A percentile compares a stretch with the other conserved stretches of the same genome.
These are phyloP conservation scores for Parasitella parasitica DNA, from an alignment of 371 early-diverging fungal genomes.

Conservation along the genomic window DNA sequence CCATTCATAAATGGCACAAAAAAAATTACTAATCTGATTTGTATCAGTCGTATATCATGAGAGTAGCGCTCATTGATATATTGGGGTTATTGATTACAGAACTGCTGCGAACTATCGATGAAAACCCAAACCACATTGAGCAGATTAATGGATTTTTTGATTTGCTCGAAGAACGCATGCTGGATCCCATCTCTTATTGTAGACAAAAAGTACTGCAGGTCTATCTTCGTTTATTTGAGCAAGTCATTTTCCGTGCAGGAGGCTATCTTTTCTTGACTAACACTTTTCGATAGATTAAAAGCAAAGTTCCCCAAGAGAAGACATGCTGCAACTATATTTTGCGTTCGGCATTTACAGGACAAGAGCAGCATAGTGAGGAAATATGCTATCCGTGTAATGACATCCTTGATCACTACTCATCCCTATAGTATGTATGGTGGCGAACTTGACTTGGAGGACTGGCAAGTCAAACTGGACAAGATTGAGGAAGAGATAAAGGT, in stretches of 20 bases:
- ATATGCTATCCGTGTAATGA: conserved; percentile 82
- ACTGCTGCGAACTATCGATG: conserved; percentile 58
- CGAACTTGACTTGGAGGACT: conserved; percentile 65
- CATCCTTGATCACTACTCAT: conserved; percentile 78
- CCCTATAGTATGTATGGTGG: conserved; percentile 92
- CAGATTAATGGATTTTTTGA: conserved; percentile 78
- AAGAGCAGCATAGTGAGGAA: conserved; percentile 88
- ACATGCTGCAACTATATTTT: conserved; percentile 66
- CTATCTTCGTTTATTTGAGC: conserved; percentile 79
- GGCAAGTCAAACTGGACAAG: conserved; percentile 62
- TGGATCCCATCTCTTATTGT: conserved; percentile 79
- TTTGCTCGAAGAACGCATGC: conserved; percentile 87
- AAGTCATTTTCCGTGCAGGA: conserved; percentile 27
- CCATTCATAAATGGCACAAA: too few relatives aligned
- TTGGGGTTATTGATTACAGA: conserved; percentile 79
- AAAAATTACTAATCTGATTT: too few relatives aligned
- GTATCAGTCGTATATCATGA: conserved; percentile 84
- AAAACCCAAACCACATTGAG: conserved; percentile 58
- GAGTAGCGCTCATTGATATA: conserved; percentile 85
- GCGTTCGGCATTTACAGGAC: conserved; percentile 83
- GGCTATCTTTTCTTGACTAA: too few relatives aligned
- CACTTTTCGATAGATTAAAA: conserved; percentile 28
- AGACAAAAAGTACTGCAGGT: conserved; percentile 89
- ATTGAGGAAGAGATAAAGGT: conserved; percentile 68
- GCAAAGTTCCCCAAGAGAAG: conserved; percentile 83